Evolutionary conservation across 2,329 filamentous ascomycete species (phyloP).

Genomic region (Salinomyces thailandicus): DNA sequence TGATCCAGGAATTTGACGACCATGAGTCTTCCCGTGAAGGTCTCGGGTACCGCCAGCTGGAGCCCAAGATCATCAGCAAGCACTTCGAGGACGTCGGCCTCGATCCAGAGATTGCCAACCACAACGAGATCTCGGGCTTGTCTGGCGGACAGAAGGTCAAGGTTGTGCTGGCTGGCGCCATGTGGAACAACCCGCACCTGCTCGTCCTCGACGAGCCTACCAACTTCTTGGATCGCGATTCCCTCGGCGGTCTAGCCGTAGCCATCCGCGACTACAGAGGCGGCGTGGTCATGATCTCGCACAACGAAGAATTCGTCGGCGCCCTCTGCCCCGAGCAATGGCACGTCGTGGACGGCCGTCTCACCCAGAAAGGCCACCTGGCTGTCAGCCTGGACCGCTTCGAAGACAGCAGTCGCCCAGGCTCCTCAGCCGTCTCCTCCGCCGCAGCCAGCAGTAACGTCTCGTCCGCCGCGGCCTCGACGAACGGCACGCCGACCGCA

Average conservation of each 20-base stretch:
- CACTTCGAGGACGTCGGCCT: slow-evolving; percentile 96
- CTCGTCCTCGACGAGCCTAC: slow-evolving; percentile 97
- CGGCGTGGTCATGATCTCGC: slow-evolving; percentile 97
- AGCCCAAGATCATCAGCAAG: slow-evolving; percentile 89
- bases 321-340: slow-evolving; percentile 93
- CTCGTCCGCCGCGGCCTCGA: slow-evolving; percentile 21
- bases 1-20: slow-evolving; percentile 96
- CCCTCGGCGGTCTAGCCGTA: slow-evolving; percentile 89
- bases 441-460: slow-evolving; percentile 48
- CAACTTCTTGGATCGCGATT: slow-evolving; percentile 98
- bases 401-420: slow-evolving; percentile 64
- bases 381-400: slow-evolving; percentile 72
- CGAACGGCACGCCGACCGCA: slow-evolving; percentile 24
- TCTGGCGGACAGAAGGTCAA: slow-evolving; percentile 98
- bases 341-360: slow-evolving; percentile 79
- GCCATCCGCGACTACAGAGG: slow-evolving; percentile 97
- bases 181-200: slow-evolving; percentile 81
- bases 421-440: slow-evolving; percentile 54
- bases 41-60: slow-evolving; percentile 87
- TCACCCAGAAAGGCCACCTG: slow-evolving; percentile 71
- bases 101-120: slow-evolving; percentile 95
- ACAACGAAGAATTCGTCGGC: slow-evolving; percentile 98
- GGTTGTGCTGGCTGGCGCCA: slow-evolving; percentile 78
- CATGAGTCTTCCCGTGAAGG: slow-evolving; percentile 98
- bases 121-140: slow-evolving; percentile 93